Base-by-base conservation (phyloP, 352 stramenopile genomes). In the Globisporangium nagaii region DNA sequence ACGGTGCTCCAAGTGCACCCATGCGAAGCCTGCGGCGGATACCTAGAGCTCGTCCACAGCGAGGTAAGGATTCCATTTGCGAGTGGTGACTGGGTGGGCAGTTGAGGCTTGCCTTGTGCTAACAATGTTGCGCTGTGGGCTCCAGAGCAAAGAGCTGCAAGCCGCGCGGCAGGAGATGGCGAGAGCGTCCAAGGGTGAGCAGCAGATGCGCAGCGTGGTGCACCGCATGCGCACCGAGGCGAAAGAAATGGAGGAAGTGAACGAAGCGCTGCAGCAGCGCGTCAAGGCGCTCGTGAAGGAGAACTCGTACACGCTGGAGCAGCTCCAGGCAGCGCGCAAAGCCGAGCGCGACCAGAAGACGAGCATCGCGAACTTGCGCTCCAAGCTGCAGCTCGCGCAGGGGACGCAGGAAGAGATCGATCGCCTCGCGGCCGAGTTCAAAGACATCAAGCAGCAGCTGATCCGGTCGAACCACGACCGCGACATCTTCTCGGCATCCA, bases 271-370 rank as follows among this genome's bases (percentile, higher is more conserved):
- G n/a, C 73, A 88, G 56, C 79, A 90, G 44, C 73, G 75, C 3
- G 68, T 92, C 20, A 87, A 86, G n/a, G 66, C 76, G n/a, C 54
- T 90, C 11, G 62, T 74, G 41, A 90, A 88, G 54, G 79, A 93
- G 58, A 90, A 87, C 44, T 70, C 79, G 19, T 90, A 88, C 56
- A 81, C 79, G 20, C 63, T 90, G 15, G 83, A 90, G 60, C 83
- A 90, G 47, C 65, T 93, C 6, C 78, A 90, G 54, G 71, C 70
- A 1, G 68, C 76, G 13, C 78, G 80, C 3, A 88, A 86, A 43
- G 73, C 67, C n/a, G 83, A 93, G 56, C 72, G 76, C 15, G 79
- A 90, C 37, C 83, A 90, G 58, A 88, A 90, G 32, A 63, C 73
- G 3, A 73, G 71, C 19, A 82, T 90, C 56, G 59, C 71, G 7